phyloP scores from a whole-genome alignment of 2,329 filamentous ascomycete species.

The Fusarium buxicola region DNA sequence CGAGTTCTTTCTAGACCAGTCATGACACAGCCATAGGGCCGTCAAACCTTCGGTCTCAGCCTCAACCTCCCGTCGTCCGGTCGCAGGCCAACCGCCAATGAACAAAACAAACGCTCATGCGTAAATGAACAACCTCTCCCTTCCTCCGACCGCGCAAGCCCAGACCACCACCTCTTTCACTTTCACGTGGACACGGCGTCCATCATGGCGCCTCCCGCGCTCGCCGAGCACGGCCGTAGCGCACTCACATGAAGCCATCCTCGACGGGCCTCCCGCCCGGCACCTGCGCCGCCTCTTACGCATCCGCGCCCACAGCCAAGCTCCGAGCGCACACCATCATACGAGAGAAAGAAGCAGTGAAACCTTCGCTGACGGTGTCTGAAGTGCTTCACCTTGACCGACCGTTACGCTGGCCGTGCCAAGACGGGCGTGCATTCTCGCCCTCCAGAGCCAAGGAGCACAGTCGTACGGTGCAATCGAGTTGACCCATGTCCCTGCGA shows the following conservation, averaged over 20 bases:
- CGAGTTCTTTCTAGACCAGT: not conserved
- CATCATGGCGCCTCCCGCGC: constrained; percentile 1
- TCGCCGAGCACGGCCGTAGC: not conserved
- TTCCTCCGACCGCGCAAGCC: constrained; percentile 14
- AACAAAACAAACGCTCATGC: not conserved
- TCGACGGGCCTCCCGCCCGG: constrained; percentile 2
- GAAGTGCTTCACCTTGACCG: constrained; percentile 7
- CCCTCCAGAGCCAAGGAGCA: too few species aligned
- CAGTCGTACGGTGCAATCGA: not conserved
- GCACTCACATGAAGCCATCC: constrained; percentile 15
- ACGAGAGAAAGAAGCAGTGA: constrained; percentile 13
- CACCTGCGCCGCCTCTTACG: constrained; percentile 16
- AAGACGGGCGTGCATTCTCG: not conserved
- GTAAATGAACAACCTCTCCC: constrained; percentile 19
- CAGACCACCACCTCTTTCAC: not conserved
- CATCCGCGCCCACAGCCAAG: constrained; percentile 1
- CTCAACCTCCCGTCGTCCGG: constrained; percentile 22
- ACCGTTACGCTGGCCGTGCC: not conserved
- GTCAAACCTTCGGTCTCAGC: not conserved
- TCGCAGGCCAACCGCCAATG: too few species aligned
- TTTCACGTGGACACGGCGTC: too few species aligned
- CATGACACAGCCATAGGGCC: constrained; percentile 3
- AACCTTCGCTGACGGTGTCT: not conserved
- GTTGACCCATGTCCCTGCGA: not conserved
- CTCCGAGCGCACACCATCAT: constrained; percentile 15